Evolutionary conservation across 1,284 basidiomycete species (phyloP), one percentile per base, ranked within the genome.

Genomic region (Microbotryomycetes sp.): DNA sequence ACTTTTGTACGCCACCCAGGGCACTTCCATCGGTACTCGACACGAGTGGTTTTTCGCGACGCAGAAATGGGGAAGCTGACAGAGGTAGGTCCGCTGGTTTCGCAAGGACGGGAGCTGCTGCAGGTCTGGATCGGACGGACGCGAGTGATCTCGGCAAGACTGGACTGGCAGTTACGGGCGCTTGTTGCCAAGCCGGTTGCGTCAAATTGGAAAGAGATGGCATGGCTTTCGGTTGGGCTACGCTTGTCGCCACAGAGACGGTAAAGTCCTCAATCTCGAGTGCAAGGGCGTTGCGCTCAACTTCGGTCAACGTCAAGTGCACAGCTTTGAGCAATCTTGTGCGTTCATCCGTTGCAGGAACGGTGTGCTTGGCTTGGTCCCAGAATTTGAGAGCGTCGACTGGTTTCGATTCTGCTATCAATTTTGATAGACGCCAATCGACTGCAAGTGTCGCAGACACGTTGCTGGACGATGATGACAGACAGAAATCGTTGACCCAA

Each of bases 391-490:
- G 60, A 5, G 67, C 64, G 48, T 66, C 61, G 57, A 66, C 50
- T 5, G 67, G 62, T 18, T 60, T 57, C 0, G 52, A 45, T 26
- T 59, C 55, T 45, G 64, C 62, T 30, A 68, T 60, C 45, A 66
- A 57, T 45, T 66, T 66, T 6, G 61, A 62, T 45, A 68, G 55
- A 51, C 56, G 58, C 64, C 64, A 68, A 57, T 68, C 64, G 49
- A 54, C 55, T 5, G 52, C 45, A 29, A 68, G 62, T 5, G 54
- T 18, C 2, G 45, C 45, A 9, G 35, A 41, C 11, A 41, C 18
- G 11, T 9, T 11, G 11, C 18, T 9, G 35, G 35, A 9, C 11
- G 28, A 6, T 13, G 50, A 24, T 41, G 47, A 15, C 52, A 54
- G 52, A 49, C 57, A 64, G 56, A 66, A 68, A 29, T 55, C n/a